Evolutionary conservation across 2,329 filamentous ascomycete species (phyloP).

Genomic region (Amauroascus niger): DNA sequence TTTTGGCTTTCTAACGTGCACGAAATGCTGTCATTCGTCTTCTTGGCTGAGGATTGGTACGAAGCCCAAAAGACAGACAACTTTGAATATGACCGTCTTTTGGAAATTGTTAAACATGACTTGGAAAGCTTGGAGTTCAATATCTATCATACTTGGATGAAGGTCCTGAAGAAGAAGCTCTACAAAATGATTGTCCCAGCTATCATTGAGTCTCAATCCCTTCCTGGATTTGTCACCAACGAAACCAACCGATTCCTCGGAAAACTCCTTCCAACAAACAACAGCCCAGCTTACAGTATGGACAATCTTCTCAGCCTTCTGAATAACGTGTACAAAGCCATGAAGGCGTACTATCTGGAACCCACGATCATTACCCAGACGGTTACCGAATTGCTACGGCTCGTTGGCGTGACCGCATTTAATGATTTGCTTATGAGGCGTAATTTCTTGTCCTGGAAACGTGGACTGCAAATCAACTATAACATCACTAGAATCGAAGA

Average conservation of each 20-base stretch:
- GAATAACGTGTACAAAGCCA: constrained; percentile 95
- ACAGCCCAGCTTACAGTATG: constrained; percentile 95
- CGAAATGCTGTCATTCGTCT: constrained; percentile 99
- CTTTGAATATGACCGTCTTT: constrained; percentile 91
- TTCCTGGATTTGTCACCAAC: constrained; percentile 96
- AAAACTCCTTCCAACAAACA: constrained; percentile 87
- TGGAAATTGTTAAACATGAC: constrained; percentile 99
- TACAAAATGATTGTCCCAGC: constrained; percentile 99
- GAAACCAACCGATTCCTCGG: constrained; percentile 97
- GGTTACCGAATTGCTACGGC: constrained; percentile 79
- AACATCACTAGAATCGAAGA: constrained; percentile 99
- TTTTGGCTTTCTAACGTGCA: constrained; percentile 99
- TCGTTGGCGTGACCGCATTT: constrained; percentile 96
- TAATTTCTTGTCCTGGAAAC: constrained; percentile 99
- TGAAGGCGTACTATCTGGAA: constrained; percentile 97
- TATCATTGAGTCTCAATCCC: constrained; percentile 96
- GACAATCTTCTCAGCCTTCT: constrained; percentile 91
- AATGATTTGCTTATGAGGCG: constrained; percentile 96
- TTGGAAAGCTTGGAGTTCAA: constrained; percentile 98
- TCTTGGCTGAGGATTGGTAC: constrained; percentile 98
- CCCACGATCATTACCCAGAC: constrained; percentile 94
- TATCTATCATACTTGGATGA: constrained; percentile 99
- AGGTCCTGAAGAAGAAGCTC: constrained; percentile 97
- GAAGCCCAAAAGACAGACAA: constrained; percentile 99
- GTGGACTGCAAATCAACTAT: constrained; percentile 98